Evolutionary conservation across 345 rosid species (phyloP), one percentile per base, ranked within the genome.

Genomic region (Arabidopsis arenosa): DNA sequence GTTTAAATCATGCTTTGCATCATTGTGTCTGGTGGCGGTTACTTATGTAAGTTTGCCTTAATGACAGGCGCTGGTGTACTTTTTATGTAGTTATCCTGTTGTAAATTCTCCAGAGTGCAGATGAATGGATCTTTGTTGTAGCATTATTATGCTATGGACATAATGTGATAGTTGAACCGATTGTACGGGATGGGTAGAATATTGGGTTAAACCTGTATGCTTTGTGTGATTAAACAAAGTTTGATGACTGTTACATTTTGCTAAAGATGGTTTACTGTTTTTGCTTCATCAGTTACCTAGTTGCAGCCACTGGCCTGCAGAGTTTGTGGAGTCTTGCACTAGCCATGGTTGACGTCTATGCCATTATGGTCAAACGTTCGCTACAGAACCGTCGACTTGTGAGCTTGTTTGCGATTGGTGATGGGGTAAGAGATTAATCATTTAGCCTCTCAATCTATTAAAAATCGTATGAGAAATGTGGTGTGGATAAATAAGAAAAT

Each of bases 251-350:
- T 4, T 26, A 14, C 11, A 5, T 37, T 64, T 49, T 33, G 26
- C 63, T 63, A 11, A 71, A 66, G 9, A 59, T 59, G 17, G 44
- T 66, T 66, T 59, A 52, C 5, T 78, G 26, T 72, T 9, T 78
- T 37, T 79, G 70, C 23, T 67, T 5, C 6, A 63, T 87, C 88
- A 90, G 97, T 77, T 88, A 86, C 85, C 84, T 90, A 9, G 92
- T 91, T 49, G 82, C 88, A 35, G 93, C 98, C 63, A 82, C 85
- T 79, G 81, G 90, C 59, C 78, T 91, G 71, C 98, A 93, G 85
- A 79, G 88, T 65, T 75, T 89, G 70, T 93, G 97, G 98, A 90
- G 97, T 83, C 80, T 91, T 54, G 63, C 84, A 28, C 77, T 93
- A 66, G 93, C 90, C 21, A 40, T 82, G 44, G 81, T 90, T 33